A percentile compares a stretch with the other conserved stretches of the same genome.
Evolutionary conservation across 1,284 basidiomycete species (phyloP).

Genomic region (Mycena sp.): DNA sequence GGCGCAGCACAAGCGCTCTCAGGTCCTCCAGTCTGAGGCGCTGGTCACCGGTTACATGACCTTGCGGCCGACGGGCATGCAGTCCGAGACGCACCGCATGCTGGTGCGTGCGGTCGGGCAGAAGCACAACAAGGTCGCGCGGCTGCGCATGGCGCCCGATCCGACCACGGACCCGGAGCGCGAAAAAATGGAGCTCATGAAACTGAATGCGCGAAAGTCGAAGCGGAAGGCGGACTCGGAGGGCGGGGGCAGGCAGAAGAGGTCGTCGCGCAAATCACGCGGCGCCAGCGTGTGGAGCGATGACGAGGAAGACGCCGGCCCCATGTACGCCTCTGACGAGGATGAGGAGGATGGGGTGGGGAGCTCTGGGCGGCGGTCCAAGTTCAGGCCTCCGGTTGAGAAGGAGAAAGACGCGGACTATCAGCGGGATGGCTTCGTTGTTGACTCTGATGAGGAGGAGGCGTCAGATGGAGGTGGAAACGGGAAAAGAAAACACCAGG

Average conservation of each 20-base stretch:
- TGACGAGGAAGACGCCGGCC: conserved; percentile 67
- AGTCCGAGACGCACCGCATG: conserved; percentile 89
- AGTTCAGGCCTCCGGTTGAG: conserved; percentile 51
- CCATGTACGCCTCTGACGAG: conserved; percentile 58
- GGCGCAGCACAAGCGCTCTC: conserved; percentile 88
- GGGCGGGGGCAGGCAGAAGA: conserved; percentile 55
- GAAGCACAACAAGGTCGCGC: conserved; percentile 82
- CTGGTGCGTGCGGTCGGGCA: conserved; percentile 88
- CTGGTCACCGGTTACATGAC: conserved; percentile 86
- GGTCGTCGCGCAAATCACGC: conserved; percentile 38
- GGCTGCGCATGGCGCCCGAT: conserved; percentile 79
- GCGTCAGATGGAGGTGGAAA: conserved; percentile 47
- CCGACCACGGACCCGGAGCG: conserved; percentile 78
- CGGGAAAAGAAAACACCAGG: no score
- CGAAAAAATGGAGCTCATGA: conserved; percentile 75
- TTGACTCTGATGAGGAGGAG: conserved; percentile 75
- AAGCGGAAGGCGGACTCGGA: conserved; percentile 61
- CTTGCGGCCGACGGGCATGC: conserved; percentile 88
- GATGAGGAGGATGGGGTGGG: conserved; percentile 55
- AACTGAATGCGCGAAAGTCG: conserved; percentile 69
- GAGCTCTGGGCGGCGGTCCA: conserved; percentile 53
- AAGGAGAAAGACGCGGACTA: conserved; percentile 62
- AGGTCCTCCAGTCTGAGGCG: conserved; percentile 86
- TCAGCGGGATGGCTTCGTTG: conserved; percentile 84
- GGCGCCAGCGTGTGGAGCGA: conserved; percentile 67